Evolutionary conservation across 306 rosid species (phyloP), one percentile per base, ranked within the genome.

Genomic region (Castanea mollissima): DNA sequence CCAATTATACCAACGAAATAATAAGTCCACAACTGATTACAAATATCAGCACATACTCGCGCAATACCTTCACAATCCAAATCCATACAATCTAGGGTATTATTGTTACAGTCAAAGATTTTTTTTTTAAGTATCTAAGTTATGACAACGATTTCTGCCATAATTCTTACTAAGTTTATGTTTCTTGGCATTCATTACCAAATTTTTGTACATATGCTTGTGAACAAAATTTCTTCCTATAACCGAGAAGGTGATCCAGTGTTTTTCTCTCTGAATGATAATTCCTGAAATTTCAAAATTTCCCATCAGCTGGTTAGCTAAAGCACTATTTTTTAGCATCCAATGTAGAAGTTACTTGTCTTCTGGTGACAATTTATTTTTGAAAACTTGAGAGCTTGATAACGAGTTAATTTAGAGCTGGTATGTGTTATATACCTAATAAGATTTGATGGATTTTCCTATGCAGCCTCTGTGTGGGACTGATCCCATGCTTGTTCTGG

Each of bases 401-500:
- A 75, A 68, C 1, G 27, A 34, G 25, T 67, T 19, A 35, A 35
- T 35, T 59, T 59, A 35, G 25, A 67, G 72, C 52, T 12, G 20
- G 52, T 25, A 63, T 29, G 1, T 64, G 70, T 64, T 31, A 35
- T 34, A 19, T 10, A 34, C 21, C 15, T n/a, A 19, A 6, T 67
- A 67, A 67, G 10, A 57, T 79, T 83, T 86, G 82, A 41, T 51
- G 75, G 1, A 76, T 71, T 84, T 88, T 84, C 74, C 85, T 80
- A 75, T 90, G 93, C 96, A 96, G 98, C 92, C 94, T 44, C 89
- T 96, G 5, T 89, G 99, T 86, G 94, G 84, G 77, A 84, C 96
- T 71, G 98, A 96, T 81, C 98, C 99, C 81, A 91, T 96, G 75
- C 94, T 96, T 81, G 99, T 93, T 78, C 83, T 96, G 77, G 98